Percentiles rank a stretch among this genome's conserved stretches.
phyloP scores from a whole-genome alignment of 371 early-diverging fungal species.

The Mucor plumbeus region DNA sequence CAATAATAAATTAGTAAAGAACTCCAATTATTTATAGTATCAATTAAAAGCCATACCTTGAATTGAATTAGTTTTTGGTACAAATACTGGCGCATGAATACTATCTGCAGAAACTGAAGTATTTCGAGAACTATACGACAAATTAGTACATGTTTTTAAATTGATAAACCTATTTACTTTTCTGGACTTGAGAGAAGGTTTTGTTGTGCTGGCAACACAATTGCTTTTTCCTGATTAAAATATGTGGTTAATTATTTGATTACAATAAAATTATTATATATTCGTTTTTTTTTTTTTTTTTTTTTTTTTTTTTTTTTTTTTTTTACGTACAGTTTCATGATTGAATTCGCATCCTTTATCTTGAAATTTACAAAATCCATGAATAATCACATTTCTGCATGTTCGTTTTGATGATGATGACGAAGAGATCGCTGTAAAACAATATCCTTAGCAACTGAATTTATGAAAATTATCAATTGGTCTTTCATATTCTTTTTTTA shows the following conservation, averaged over 20 bases:
- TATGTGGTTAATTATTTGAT: neutral
- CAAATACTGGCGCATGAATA: constrained; percentile 69
- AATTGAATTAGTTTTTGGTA: constrained; percentile 55
- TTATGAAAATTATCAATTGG: neutral
- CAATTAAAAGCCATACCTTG: constrained; percentile 33
- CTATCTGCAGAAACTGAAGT: constrained; percentile 59
- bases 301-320: too few relatives aligned
- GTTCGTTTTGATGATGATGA: constrained; percentile 45
- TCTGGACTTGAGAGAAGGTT: neutral
- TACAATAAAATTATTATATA: neutral
- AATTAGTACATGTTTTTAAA: neutral
- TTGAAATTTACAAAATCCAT: constrained; percentile 88
- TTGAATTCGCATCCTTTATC: constrained; percentile 87
- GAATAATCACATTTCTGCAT: constrained; percentile 84
- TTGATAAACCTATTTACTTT: neutral
- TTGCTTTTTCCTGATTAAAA: constrained; percentile 15
- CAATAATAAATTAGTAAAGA: neutral
- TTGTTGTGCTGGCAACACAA: constrained; percentile 16
- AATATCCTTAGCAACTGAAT: neutral
- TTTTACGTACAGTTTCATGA: constrained; percentile 67
- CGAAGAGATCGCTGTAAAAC: neutral
- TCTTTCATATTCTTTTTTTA: neutral
- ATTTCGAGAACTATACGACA: neutral
- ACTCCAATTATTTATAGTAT: too few relatives aligned
- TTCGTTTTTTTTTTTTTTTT: too few relatives aligned